phyloP scores from a whole-genome alignment of 768 basidiomycete genomes.

The Terana coerulea region DNA sequence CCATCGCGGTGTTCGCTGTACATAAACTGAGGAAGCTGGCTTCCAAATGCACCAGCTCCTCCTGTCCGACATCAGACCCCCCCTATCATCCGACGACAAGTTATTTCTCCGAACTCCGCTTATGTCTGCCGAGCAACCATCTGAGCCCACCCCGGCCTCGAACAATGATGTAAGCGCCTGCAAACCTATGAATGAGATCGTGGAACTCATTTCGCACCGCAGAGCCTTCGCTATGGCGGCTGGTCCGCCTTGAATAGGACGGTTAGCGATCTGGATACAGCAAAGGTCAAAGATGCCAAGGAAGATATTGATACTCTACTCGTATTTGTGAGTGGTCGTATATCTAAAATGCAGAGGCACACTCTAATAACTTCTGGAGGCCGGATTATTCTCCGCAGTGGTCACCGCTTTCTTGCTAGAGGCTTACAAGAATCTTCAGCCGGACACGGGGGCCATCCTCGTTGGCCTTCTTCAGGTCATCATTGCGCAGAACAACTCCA shows the following conservation, averaged over 20 bases:
- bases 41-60: too few species aligned
- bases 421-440: background rate
- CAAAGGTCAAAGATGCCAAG: background rate
- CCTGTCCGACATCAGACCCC: too few species aligned
- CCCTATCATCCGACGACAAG: too few species aligned
- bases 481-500: background rate
- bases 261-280: background rate
- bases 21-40: too few species aligned
- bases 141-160: too few species aligned
- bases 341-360: background rate
- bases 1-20: too few species aligned
- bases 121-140: too few species aligned
- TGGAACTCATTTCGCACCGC: too few species aligned
- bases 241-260: slow-evolving; percentile 1
- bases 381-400: slow-evolving; percentile 4
- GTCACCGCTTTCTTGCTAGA: slow-evolving; percentile 2
- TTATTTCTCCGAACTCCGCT: too few species aligned
- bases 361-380: background rate
- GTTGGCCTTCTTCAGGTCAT: background rate
- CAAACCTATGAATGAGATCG: too few species aligned
- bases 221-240: too few species aligned
- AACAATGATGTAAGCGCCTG: too few species aligned
- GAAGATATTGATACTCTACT: slow-evolving; percentile 10
- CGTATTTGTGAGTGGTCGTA: slow-evolving; percentile 1
- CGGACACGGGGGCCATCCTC: background rate